Evolutionary conservation across 1,284 basidiomycete genomes (phyloP).

Genomic region (Testicularia cyperi): DNA sequence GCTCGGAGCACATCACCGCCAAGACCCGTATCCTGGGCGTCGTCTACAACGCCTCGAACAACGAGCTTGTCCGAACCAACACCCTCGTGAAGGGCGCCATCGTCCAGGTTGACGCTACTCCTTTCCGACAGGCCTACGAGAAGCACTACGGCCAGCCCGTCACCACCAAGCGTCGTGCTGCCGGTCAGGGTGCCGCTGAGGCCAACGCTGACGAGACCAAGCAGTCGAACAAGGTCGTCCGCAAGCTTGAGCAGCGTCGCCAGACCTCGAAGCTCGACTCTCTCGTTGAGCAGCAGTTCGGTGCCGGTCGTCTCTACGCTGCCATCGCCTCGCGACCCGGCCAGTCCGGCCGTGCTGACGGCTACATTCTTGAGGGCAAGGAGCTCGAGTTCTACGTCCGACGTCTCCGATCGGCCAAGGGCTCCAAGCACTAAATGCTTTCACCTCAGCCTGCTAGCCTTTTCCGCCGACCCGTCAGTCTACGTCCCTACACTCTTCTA

Average conservation of each 20-base stretch:
- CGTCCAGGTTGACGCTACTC: slow-evolving; percentile 59
- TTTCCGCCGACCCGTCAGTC: too few species aligned
- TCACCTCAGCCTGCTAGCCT: too few species aligned
- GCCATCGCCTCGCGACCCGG: slow-evolving; percentile 56
- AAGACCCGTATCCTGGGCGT: slow-evolving; percentile 60
- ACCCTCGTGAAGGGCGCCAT: slow-evolving; percentile 60
- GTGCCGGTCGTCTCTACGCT: slow-evolving; percentile 59
- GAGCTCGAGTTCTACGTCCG: slow-evolving; percentile 60
- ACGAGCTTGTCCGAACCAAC: slow-evolving; percentile 61
- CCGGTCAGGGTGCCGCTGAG: slow-evolving; percentile 48
- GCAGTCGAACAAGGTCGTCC: slow-evolving; percentile 47
- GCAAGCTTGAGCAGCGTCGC: slow-evolving; percentile 53
- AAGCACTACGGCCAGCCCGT: slow-evolving; percentile 60
- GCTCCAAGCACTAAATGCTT: slow-evolving; percentile 48
- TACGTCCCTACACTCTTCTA: too few species aligned
- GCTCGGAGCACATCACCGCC: slow-evolving; percentile 59
- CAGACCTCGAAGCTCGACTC: slow-evolving; percentile 56
- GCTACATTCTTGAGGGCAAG: slow-evolving; percentile 59
- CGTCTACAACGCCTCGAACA: slow-evolving; percentile 61
- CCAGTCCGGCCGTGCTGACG: slow-evolving; percentile 56
- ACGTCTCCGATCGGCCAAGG: slow-evolving; percentile 52
- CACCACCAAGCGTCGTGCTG: slow-evolving; percentile 56
- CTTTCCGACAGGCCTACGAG: slow-evolving; percentile 60
- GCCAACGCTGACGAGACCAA: slow-evolving; percentile 46
- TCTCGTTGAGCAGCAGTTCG: slow-evolving; percentile 60